These are phyloP conservation scores for Pyricularia sp. DNA, from an alignment of 2,329 filamentous ascomycete genomes.

Conservation along the genomic window DNA sequence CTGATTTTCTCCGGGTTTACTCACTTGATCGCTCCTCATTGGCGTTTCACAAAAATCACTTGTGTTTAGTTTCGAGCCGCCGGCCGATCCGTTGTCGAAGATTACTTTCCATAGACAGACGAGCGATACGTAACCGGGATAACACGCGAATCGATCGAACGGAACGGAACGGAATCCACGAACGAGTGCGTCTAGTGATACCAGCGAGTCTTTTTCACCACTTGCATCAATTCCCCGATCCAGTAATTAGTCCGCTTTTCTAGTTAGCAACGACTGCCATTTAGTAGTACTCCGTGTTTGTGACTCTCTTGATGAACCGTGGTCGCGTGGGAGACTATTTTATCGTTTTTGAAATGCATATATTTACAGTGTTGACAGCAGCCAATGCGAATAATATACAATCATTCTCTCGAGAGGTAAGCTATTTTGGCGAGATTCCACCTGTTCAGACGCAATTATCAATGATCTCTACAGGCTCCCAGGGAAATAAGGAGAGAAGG, in stretches of 20 bases:
- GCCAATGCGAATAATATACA: neutral
- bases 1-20: neutral
- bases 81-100: conserved; percentile 4
- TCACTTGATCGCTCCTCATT: conserved; percentile 2
- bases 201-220: neutral
- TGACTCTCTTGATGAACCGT: neutral
- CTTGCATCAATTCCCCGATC: neutral
- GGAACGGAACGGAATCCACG: conserved; percentile 4
- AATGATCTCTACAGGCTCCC: neutral
- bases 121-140: conserved; percentile 1
- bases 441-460: neutral
- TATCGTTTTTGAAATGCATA: neutral
- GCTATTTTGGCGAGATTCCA: neutral
- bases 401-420: neutral
- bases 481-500: neutral
- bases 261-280: neutral
- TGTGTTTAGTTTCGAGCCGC: conserved; percentile 5
- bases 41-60: conserved; percentile 2
- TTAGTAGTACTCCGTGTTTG: neutral
- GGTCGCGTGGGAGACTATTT: neutral
- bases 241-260: neutral
- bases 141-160: conserved; percentile 5
- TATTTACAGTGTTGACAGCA: neutral
- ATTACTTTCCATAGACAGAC: neutral
- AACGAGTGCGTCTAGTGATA: neutral